Evolutionary conservation across 495 filamentous ascomycete genomes (phyloP).

Genomic region (Aspergillus nanangensis): DNA sequence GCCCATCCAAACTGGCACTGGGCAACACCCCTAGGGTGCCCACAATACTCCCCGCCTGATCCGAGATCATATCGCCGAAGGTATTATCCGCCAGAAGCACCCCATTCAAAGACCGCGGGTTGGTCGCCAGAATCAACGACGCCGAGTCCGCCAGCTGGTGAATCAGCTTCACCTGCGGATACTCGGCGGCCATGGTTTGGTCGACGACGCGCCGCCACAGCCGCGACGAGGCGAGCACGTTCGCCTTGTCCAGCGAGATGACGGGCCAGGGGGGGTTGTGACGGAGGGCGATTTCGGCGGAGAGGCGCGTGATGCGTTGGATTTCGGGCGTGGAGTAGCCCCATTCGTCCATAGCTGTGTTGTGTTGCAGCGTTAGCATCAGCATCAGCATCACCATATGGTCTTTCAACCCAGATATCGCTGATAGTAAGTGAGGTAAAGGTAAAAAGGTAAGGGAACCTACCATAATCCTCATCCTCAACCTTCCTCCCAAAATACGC

Average conservation of each 20-base stretch:
- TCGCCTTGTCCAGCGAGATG: slow-evolving; percentile 47
- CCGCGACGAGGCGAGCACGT: slow-evolving; percentile 46
- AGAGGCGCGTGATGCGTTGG: slow-evolving; percentile 43
- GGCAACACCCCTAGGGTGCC: slow-evolving; percentile 47
- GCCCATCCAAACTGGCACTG: slow-evolving; percentile 43
- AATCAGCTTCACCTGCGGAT: slow-evolving; percentile 39
- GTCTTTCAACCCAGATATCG: neutral
- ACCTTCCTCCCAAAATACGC: slow-evolving; percentile 50
- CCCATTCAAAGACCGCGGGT: slow-evolving; percentile 45
- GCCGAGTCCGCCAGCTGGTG: slow-evolving; percentile 49
- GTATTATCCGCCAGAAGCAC: slow-evolving; percentile 48
- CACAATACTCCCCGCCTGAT: slow-evolving; percentile 44
- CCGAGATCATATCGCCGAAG: slow-evolving; percentile 50
- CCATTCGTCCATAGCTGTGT: slow-evolving; percentile 43
- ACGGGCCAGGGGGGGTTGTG: slow-evolving; percentile 42
- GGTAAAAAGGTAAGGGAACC: slow-evolving; percentile 5
- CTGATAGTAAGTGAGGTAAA: neutral
- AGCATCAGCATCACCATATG: neutral
- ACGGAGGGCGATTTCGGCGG: slow-evolving; percentile 41
- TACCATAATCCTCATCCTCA: slow-evolving; percentile 41
- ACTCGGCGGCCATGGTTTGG: slow-evolving; percentile 41
- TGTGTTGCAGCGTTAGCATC: neutral
- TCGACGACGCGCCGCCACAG: slow-evolving; percentile 45
- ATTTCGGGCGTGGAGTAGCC: slow-evolving; percentile 42
- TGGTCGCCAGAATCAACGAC: slow-evolving; percentile 44